Evolutionary conservation across 148 eudicot species (phyloP).

Genomic region (Chenopodium berlandieri): DNA sequence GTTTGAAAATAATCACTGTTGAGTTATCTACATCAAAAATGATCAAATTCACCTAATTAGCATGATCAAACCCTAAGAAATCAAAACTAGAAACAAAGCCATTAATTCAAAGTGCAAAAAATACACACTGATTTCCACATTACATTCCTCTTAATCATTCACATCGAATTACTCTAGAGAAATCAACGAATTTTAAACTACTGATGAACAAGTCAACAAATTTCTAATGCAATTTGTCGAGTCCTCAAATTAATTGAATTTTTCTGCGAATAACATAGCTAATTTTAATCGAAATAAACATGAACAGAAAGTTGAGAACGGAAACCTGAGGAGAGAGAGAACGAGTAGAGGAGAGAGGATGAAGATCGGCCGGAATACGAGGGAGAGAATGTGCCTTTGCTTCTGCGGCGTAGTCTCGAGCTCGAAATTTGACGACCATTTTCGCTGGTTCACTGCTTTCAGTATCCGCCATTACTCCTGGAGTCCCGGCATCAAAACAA

Average conservation of each 20-base stretch:
- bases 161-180: not conserved
- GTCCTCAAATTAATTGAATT: not conserved
- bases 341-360: slow-evolving; percentile 50
- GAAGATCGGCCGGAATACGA: slow-evolving; percentile 38
- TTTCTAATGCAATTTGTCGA: not conserved
- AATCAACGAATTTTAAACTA: not conserved
- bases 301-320: not conserved
- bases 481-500: not conserved
- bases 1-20: not conserved
- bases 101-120: not conserved
- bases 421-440: slow-evolving; percentile 43
- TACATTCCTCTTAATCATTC: not conserved
- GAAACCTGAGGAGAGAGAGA: slow-evolving; percentile 41
- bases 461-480: slow-evolving; percentile 10
- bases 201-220: not conserved
- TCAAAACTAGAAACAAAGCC: not conserved
- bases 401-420: slow-evolving; percentile 46
- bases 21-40: not conserved
- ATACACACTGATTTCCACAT: not conserved
- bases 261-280: not conserved
- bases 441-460: not conserved
- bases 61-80: not conserved
- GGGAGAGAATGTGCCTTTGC: slow-evolving; percentile 39
- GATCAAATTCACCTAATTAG: not conserved
- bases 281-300: too few species aligned